These are phyloP conservation scores for Termitomyces sp. DNA, from an alignment of 768 basidiomycete genomes.

Conservation along the genomic window DNA sequence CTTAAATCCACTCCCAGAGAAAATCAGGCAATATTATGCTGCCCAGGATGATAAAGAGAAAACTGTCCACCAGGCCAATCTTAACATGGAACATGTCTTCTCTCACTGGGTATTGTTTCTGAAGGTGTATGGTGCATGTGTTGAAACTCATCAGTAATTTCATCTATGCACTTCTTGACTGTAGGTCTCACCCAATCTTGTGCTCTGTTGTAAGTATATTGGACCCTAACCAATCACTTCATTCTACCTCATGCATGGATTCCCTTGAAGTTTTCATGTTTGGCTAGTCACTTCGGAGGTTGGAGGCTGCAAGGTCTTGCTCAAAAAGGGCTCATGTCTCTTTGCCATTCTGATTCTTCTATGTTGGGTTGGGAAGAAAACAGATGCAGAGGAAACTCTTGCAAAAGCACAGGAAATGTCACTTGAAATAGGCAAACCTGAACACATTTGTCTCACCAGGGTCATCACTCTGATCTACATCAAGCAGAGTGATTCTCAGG, in stretches of 20 bases:
- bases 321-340: not conserved
- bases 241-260: not conserved
- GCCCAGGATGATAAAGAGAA: not conserved
- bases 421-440: not conserved
- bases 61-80: not conserved
- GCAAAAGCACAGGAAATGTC: not conserved
- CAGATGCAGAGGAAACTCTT: not conserved
- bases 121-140: not conserved
- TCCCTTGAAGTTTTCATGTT: not conserved
- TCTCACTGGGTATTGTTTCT: not conserved
- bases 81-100: constrained; percentile 9
- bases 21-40: constrained; percentile 5
- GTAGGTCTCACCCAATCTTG: constrained; percentile 1
- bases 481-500: not conserved
- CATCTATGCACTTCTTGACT: not conserved
- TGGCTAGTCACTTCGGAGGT: not conserved
- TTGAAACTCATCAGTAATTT: not conserved
- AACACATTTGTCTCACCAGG: not conserved
- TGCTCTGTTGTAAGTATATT: not conserved
- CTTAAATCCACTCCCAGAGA: constrained; percentile 8
- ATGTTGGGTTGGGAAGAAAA: not conserved
- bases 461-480: not conserved
- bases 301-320: not conserved
- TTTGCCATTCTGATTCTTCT: not conserved
- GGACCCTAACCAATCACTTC: not conserved